Base-by-base conservation (phyloP, 176 grass and related monocot genomes). In the Areca catechu region DNA sequence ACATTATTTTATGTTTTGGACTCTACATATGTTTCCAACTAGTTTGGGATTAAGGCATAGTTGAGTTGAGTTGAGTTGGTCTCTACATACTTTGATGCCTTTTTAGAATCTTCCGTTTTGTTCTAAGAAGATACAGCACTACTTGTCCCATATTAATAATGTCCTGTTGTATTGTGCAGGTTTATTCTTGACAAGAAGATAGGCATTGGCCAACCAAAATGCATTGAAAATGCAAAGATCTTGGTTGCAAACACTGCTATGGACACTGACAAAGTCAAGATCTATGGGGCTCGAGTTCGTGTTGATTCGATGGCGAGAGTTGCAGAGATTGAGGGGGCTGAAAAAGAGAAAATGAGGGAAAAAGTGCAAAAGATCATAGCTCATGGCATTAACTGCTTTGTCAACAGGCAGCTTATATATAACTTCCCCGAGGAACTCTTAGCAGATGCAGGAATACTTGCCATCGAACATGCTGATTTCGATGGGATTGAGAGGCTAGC, bases 131-230 rank as follows among this genome's bases (percentile, higher is more conserved):
- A 2, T 43, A 1, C 34, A 43, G 0, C 34, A 43, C 34, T 43
- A 43, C 10, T 43, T 43, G 34, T 12, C 9, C 34, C 10, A 5
- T 43, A 43, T 43, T 5, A 14, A 12, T 43, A 43, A 56, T 25
- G 23, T 3, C 49, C 16, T 60, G 48, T 62, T 30, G 7, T 47
- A 30, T 51, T 62, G 55, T 71, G 3, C 71, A 97, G 86, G 61
- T 97, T 97, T 69, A 97, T 97, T 69, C 84, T 97, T 78, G 92
- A 97, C 78, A 97, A 91, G 77, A 97, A 97, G 70, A 97, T 97
- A 74, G 92, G 92, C 53, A 79, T 97, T 56, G 92, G 92, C 4
- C 92, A 97, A 60, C 92, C 86, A 22, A 91, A 97, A 72, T 34
- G 80, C 12, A 97, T 91, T 75, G 86, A 97, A 68, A 91, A 91